Conservation (phyloP, 192 early-diverging fungal species). For the Entomortierella lignicola region DNA sequence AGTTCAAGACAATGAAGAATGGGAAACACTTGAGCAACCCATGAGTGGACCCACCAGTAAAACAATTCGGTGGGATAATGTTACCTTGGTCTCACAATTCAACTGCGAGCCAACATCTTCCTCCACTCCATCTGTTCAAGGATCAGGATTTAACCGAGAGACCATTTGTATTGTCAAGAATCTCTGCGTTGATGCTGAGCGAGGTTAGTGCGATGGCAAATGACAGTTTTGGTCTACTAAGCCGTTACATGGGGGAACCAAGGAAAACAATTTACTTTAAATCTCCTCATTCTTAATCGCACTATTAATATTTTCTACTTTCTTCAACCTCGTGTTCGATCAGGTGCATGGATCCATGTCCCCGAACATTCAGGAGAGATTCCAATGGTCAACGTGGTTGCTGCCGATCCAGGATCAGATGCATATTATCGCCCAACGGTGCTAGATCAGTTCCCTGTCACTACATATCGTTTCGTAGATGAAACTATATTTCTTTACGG, state of each 20-base stretch:
- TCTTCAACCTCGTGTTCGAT: neutral
- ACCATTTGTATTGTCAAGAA: conserved; percentile 41
- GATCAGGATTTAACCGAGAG: conserved; percentile 28
- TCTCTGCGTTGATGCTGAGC: conserved; percentile 43
- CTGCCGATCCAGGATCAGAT: conserved; percentile 43
- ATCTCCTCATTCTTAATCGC: neutral
- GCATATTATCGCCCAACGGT: conserved; percentile 31
- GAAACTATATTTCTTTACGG: conserved; percentile 46
- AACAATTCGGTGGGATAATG: conserved; percentile 28
- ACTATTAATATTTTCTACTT: neutral
- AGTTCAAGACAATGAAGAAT: conserved; percentile 27
- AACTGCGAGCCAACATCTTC: conserved; percentile 15
- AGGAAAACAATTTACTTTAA: neutral
- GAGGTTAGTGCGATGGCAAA: conserved; percentile 12
- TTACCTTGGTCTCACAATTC: conserved; percentile 17
- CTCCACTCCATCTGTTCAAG: neutral
- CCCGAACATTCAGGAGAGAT: conserved; percentile 13
- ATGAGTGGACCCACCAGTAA: neutral
- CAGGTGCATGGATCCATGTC: conserved; percentile 40
- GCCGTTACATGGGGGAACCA: neutral
- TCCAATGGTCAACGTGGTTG: conserved; percentile 36
- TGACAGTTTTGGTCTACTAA: neutral
- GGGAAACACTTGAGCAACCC: conserved; percentile 25
- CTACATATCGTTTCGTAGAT: conserved; percentile 36
- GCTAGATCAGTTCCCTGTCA: conserved; percentile 27